Percentiles rank a stretch among this genome's conserved stretches.
These are phyloP conservation scores for Rhizopogon vinicolor DNA, from an alignment of 768 basidiomycete species.

Conservation along the genomic window DNA sequence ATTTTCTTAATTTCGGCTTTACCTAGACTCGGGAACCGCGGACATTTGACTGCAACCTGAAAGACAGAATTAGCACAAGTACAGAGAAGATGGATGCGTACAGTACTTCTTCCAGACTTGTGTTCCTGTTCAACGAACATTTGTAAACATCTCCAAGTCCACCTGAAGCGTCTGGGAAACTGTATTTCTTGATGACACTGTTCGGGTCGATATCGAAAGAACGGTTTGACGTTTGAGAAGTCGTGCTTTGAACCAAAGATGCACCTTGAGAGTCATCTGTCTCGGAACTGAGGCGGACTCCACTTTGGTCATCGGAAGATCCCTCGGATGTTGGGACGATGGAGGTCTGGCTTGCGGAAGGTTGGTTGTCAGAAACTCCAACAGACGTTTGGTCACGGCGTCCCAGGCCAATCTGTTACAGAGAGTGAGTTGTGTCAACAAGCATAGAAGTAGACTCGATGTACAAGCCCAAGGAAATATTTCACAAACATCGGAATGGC, in stretches of 20 bases:
- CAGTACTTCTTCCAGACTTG: not conserved
- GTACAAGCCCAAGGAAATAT: not conserved
- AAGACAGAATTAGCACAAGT: not conserved
- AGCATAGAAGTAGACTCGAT: not conserved
- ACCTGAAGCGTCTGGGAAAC: constrained; percentile 14
- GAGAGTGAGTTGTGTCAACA: not conserved
- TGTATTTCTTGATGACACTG: not conserved
- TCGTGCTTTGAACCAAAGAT: not conserved
- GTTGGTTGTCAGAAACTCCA: not conserved
- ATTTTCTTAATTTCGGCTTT: not conserved
- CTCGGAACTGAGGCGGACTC: not conserved
- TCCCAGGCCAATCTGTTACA: no score
- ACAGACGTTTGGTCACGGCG: not conserved
- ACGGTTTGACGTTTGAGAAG: not conserved
- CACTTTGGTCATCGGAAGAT: not conserved
- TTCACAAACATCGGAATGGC: not conserved
- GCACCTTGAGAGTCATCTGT: not conserved
- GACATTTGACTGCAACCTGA: constrained; percentile 4
- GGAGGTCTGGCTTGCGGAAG: not conserved
- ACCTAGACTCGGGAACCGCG: not conserved
- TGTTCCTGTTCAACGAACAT: constrained; percentile 9
- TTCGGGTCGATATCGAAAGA: not conserved
- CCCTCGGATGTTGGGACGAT: not conserved
- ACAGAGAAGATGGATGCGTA: not conserved
- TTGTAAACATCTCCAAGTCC: constrained; percentile 44